Evolutionary conservation across 2,329 filamentous ascomycete genomes (phyloP), one percentile per base, ranked within the genome.

Genomic region (Trichoderma brevicompactum): DNA sequence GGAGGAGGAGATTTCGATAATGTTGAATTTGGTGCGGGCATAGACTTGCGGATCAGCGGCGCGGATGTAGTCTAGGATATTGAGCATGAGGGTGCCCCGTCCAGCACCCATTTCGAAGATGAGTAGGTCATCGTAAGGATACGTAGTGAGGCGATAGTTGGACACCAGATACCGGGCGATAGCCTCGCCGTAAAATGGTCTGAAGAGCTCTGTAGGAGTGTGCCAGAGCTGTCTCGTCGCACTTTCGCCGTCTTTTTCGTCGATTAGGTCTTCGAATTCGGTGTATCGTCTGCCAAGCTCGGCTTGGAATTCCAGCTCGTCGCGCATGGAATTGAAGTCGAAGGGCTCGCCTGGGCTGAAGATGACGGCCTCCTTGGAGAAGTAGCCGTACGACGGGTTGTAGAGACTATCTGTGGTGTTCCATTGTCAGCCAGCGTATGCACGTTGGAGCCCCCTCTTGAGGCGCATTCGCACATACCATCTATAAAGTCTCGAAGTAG

Each of bases 101-200:
- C 95, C 95, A 44, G 95, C 95, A 60, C 95, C 95, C 91, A 99
- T 96, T 77, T 99, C 95, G 84, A 97, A 99, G 77, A 99, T 96
- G 72, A 96, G 92, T 60, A 99, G 86, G 78, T 99, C 95, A 78
- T 97, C 89, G 81, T 98, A 97, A 2, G 95, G 95, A 76, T 95
- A 98, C 64, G 92, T 87, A 50, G 92, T 92, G 75, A 97, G 87
- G 76, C 95, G 93, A 84, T 99, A 99, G 81, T 99, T 97, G 70
- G 92, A 89, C 70, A 98, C 89, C 50, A 99, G 87, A 77, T 98
- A 97, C 19, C 94, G 89, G n/a, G 94, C 95, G 70, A 99, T 92
- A 40, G 95, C 92, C 82, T 99, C 94, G 74, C 94, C 96, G 76
- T 99, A 99, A 79, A 94, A 96, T 0, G 96, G 95, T 38, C 92